Evolutionary conservation across 495 filamentous ascomycete species (phyloP).

Genomic region (Copromyces sp.): DNA sequence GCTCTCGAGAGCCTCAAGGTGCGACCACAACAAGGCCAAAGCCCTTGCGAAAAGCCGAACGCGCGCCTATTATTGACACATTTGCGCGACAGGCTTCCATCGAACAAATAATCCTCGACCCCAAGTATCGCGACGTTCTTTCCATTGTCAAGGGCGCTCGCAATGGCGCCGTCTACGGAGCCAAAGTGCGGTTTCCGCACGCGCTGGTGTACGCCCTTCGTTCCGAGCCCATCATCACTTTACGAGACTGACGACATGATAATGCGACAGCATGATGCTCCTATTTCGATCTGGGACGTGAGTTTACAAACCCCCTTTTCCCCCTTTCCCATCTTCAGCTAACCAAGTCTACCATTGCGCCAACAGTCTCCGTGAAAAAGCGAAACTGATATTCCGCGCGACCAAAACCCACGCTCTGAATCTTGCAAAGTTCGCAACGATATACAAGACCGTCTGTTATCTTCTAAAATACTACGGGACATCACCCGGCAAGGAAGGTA

Average conservation of each 20-base stretch:
- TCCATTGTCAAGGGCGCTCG: conserved; percentile 80
- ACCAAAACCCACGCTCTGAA: conserved; percentile 88
- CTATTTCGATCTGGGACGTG: conserved; percentile 88
- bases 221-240: conserved; percentile 46
- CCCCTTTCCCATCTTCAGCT: not conserved
- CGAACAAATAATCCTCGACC: conserved; percentile 69
- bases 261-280: conserved; percentile 64
- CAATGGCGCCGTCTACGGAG: conserved; percentile 94
- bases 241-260: conserved; percentile 10
- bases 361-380: conserved; percentile 63
- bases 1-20: conserved; percentile 27
- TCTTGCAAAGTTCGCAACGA: conserved; percentile 75
- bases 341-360: not conserved
- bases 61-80: conserved; percentile 4
- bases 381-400: conserved; percentile 65
- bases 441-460: conserved; percentile 79
- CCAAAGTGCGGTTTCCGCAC: conserved; percentile 97
- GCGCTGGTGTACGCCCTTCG: conserved; percentile 64
- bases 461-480: conserved; percentile 53
- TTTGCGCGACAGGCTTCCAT: conserved; percentile 30
- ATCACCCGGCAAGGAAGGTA: conserved; percentile 45
- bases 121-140: conserved; percentile 70
- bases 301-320: not conserved
- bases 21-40: conserved; percentile 3
- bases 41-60: not conserved